Evolutionary conservation across 2,329 filamentous ascomycete genomes (phyloP), one percentile per base, ranked within the genome.

Genomic region (Escovopsis sp.): DNA sequence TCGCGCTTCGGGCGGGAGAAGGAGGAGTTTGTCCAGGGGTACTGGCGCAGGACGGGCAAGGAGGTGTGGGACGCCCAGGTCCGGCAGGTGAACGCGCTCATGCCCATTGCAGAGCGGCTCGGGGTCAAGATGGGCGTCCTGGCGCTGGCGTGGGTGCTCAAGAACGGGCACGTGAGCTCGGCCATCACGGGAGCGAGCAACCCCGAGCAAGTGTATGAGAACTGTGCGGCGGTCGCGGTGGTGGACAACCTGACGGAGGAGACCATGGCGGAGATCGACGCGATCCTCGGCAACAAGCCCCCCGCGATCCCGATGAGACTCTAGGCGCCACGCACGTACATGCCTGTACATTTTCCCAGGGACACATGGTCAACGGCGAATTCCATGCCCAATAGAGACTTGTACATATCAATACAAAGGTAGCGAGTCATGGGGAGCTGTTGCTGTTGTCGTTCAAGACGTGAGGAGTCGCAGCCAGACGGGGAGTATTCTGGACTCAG

Each of bases 91-190:
- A 72, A 69, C 51, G 67, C 69, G 53, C 61, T 77, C 47, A 62
- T 73, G 66, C 66, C 73, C 40, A 70, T 87, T 48, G 81, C 82
- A 2, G 70, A 82, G 43, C 70, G 68, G 51, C 63, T 86, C 35
- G 77, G 71, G 11, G 66, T 79, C 46, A 75, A 72, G 57, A 59
- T 67, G 60, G 66, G 64, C 51, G 64, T 67, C 41, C 63, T 80
- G 36, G 74, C 76, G 0, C 63, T 80, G 41, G 75, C 73, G 2
- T 81, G 77, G 76, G 72, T 76, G 12, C 61, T 80, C 39, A 72
- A 68, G 55, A 80, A 80, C 55, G 67, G 69, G 49, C 71, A 75
- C 44, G 70, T 80, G 39, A 77, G 72, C 55, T 72, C 69, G 12
- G 75, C 73, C 32, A 79, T 80, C 49, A 73, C 72, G 1, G 75